Evolutionary conservation across 2,329 filamentous ascomycete species (phyloP).

Genomic region (Pyricularia sp.): DNA sequence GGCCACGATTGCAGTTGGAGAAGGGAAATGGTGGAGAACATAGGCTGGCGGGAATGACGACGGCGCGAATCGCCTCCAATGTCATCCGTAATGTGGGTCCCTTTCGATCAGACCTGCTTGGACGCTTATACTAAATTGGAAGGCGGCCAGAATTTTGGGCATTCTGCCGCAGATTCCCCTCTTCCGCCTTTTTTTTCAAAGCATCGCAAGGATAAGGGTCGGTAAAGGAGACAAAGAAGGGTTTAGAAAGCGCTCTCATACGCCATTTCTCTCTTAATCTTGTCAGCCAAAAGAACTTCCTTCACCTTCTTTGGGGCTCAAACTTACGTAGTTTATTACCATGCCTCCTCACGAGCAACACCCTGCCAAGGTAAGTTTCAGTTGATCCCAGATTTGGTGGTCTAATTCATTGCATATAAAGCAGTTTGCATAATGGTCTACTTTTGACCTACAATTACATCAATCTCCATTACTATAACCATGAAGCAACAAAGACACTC

Average conservation of each 20-base stretch:
- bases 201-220: neutral
- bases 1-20: conserved; percentile 1
- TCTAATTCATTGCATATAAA: too few relatives aligned
- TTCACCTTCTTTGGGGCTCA: neutral
- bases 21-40: conserved; percentile 2
- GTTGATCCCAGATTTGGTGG: too few relatives aligned
- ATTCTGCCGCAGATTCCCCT: conserved; percentile 13
- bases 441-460: neutral
- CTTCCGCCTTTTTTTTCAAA: conserved; percentile 2
- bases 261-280: neutral
- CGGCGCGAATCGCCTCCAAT: neutral
- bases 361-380: neutral
- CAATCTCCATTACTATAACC: too few relatives aligned
- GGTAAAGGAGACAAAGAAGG: neutral
- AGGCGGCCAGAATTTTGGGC: conserved; percentile 12
- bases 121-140: neutral
- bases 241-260: neutral
- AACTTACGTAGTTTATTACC: too few relatives aligned
- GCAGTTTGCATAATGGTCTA: neutral
- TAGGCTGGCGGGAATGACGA: neutral
- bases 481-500: neutral
- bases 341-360: conserved; percentile 3
- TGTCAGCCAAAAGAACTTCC: neutral
- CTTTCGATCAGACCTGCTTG: neutral
- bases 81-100: neutral